Conservation (phyloP, 164 flowering plant genomes). For the Houttuynia cordata region DNA sequence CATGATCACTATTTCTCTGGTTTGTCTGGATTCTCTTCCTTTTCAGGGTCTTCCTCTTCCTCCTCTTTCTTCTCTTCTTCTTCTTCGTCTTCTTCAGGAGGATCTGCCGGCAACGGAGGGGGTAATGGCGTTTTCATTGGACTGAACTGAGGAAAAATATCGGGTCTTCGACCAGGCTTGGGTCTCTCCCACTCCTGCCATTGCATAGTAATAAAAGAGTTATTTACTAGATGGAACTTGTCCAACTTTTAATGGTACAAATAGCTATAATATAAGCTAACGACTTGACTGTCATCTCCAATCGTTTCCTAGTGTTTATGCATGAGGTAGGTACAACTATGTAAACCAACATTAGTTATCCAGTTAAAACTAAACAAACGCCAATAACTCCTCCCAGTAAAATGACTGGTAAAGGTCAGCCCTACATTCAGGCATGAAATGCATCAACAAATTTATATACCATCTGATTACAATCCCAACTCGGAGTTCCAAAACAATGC, state of each 20-base stretch:
- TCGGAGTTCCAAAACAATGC: too few species aligned
- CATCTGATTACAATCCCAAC: too few species aligned
- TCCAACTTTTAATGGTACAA: background rate
- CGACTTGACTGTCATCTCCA: background rate
- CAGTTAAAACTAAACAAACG: too few species aligned
- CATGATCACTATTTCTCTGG: constrained; percentile 12
- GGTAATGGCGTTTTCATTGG: constrained; percentile 83
- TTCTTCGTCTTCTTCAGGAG: constrained; percentile 66
- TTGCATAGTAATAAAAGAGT: background rate
- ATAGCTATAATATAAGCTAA: background rate
- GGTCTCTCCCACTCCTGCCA: constrained; percentile 80
- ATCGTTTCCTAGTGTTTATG: background rate
- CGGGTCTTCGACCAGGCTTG: constrained; percentile 60
- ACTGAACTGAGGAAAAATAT: constrained; percentile 67
- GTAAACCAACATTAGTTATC: too few species aligned
- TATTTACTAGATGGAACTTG: background rate
- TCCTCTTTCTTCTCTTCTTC: constrained; percentile 51
- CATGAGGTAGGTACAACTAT: background rate
- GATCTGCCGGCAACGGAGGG: constrained; percentile 62
- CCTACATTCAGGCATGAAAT: too few species aligned
- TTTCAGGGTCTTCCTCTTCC: constrained; percentile 40
- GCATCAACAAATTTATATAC: too few species aligned
- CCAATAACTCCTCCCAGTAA: too few species aligned
- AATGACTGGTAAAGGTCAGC: too few species aligned
- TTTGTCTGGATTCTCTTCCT: constrained; percentile 30